phyloP scores from a whole-genome alignment of 1,284 basidiomycete species.

The Ganoderma lucidum region DNA sequence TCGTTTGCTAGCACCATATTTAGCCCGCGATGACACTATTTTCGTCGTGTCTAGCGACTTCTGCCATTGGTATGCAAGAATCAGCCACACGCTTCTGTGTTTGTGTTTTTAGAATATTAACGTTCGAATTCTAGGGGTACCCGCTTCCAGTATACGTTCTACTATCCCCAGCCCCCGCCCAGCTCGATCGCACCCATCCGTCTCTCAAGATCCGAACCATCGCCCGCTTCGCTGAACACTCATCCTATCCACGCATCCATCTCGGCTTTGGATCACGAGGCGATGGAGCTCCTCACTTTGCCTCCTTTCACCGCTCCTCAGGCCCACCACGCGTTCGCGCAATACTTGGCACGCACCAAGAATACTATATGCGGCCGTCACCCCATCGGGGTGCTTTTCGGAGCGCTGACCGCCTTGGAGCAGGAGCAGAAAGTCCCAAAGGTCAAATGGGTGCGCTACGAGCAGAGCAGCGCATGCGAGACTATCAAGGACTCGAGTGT shows the following conservation, averaged over 20 bases:
- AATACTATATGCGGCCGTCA: constrained; percentile 99
- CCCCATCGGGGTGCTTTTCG: constrained; percentile 92
- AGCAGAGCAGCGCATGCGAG: constrained; percentile 86
- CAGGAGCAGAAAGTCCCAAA: constrained; percentile 50
- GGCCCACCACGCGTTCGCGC: constrained; percentile 72
- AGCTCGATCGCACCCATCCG: constrained; percentile 56
- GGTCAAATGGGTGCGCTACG: constrained; percentile 87
- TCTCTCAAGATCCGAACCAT: constrained; percentile 55
- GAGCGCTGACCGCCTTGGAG: constrained; percentile 74
- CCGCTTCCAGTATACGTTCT: constrained; percentile 91
- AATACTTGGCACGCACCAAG: constrained; percentile 83
- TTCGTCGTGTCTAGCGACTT: constrained; percentile 97
- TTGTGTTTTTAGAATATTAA: not conserved
- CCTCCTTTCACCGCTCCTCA: constrained; percentile 58
- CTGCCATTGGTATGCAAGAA: constrained; percentile 86
- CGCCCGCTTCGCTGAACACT: constrained; percentile 48
- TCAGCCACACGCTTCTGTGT: not conserved
- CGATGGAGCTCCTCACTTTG: constrained; percentile 76
- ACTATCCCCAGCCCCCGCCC: constrained; percentile 77
- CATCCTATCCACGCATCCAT: constrained; percentile 79
- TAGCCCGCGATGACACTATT: constrained; percentile 80
- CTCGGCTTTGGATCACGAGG: constrained; percentile 77
- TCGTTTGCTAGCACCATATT: constrained; percentile 79
- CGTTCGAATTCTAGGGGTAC: constrained; percentile 69
- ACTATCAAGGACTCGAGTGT: constrained; percentile 86